A percentile compares a stretch with the other conserved stretches of the same genome.
Evolutionary conservation across 192 early-diverging fungal genomes (phyloP).

Genomic region (Coemansia interrupta): DNA sequence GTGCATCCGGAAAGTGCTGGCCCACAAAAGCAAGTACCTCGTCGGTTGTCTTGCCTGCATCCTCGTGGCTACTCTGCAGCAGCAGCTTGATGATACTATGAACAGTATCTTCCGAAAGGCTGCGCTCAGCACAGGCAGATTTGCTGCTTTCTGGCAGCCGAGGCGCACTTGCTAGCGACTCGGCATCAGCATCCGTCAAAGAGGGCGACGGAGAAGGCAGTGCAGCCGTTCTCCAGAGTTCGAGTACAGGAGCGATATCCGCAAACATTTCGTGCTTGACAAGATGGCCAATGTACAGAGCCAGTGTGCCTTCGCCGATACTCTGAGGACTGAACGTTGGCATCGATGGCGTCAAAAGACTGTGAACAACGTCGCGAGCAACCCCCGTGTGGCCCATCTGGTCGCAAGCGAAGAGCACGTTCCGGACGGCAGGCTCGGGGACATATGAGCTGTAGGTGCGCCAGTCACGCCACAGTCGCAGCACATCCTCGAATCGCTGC

Average conservation of each 20-base stretch:
- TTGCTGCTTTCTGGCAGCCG: neutral
- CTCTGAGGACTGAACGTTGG: constrained; percentile 10
- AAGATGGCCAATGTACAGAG: constrained; percentile 32
- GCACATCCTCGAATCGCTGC: constrained; percentile 18
- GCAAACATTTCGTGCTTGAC: constrained; percentile 30
- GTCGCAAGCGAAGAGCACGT: constrained; percentile 42
- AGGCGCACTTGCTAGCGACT: neutral
- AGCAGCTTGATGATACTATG: constrained; percentile 17
- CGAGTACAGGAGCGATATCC: constrained; percentile 16
- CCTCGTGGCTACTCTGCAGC: constrained; percentile 9
- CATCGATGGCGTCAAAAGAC: constrained; percentile 16
- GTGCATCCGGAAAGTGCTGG: constrained; percentile 37
- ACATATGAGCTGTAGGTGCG: constrained; percentile 11
- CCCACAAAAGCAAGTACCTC: constrained; percentile 30
- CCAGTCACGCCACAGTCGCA: constrained; percentile 43
- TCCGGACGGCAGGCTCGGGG: constrained; percentile 10
- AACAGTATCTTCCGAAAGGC: constrained; percentile 23
- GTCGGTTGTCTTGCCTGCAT: constrained; percentile 11
- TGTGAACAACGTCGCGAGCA: constrained; percentile 23
- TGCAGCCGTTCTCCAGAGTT: constrained; percentile 15
- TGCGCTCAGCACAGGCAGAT: neutral
- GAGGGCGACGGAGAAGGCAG: neutral
- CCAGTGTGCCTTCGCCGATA: constrained; percentile 27
- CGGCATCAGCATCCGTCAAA: neutral
- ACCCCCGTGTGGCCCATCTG: constrained; percentile 26